phyloP scores from a whole-genome alignment of 257 asterid species.

The Scutellaria barbata region DNA sequence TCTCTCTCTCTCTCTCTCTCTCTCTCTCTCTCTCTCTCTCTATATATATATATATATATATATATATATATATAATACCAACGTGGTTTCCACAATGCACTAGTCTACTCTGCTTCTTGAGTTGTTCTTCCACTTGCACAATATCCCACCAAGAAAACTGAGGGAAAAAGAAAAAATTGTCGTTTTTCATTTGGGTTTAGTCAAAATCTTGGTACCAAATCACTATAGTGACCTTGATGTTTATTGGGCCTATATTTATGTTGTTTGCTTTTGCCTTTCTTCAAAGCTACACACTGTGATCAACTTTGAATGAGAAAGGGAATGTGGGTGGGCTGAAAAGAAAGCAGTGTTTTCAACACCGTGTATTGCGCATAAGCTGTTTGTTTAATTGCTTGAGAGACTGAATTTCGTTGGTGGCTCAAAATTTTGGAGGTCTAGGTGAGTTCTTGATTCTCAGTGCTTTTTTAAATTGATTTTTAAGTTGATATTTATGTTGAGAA shows the following conservation, averaged over 20 bases:
- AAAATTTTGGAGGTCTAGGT: constrained; percentile 31
- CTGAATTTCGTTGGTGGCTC: constrained; percentile 27
- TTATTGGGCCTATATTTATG: constrained; percentile 38
- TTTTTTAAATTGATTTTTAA: constrained; percentile 9
- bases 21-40: no score
- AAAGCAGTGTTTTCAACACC: constrained; percentile 19
- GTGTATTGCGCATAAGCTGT: constrained; percentile 32
- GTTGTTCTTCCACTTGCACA: constrained; percentile 26
- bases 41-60: not conserved
- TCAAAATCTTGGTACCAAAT: constrained; percentile 58
- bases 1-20: constrained; percentile 9
- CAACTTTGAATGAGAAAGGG: constrained; percentile 42
- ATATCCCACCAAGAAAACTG: constrained; percentile 39
- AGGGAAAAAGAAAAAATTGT: constrained; percentile 15
- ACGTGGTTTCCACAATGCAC: constrained; percentile 36
- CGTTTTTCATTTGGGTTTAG: constrained; percentile 41
- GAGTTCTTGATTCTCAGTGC: constrained; percentile 34
- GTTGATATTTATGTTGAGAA: not conserved
- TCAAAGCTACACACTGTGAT: constrained; percentile 48
- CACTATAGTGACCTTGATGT: constrained; percentile 34
- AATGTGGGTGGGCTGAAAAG: constrained; percentile 32
- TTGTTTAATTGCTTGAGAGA: constrained; percentile 39
- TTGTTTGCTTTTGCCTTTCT: constrained; percentile 40
- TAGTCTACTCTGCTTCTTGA: constrained; percentile 19
- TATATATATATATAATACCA: not conserved